Conservation (phyloP, 164 flowering plant species). For the Macadamia tetraphylla region DNA sequence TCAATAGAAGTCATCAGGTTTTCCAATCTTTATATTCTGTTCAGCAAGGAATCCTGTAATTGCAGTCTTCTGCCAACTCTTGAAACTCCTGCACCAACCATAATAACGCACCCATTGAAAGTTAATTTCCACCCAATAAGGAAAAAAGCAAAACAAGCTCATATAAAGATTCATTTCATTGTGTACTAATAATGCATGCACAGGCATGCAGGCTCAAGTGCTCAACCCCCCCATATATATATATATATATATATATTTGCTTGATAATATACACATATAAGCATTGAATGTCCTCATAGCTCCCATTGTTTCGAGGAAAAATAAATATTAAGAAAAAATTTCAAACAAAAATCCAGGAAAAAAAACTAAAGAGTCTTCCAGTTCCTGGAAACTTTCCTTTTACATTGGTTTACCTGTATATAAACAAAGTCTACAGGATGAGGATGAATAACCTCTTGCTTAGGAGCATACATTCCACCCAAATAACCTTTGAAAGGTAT, state of each 20-base stretch:
- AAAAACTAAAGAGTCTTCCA: too few species aligned
- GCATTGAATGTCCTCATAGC: too few species aligned
- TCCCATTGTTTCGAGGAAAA: too few species aligned
- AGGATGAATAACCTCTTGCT: too few species aligned
- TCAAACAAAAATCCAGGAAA: not conserved
- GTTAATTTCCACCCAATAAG: not conserved
- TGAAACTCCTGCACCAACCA: constrained; percentile 73
- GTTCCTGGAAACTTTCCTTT: not conserved
- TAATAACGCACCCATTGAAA: not conserved
- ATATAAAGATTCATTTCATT: not conserved
- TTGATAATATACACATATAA: too few species aligned
- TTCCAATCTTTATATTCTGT: constrained; percentile 66
- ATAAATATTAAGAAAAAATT: too few species aligned
- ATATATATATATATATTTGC: too few species aligned
- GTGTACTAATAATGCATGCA: too few species aligned
- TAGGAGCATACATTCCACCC: too few species aligned
- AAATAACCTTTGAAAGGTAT: too few species aligned
- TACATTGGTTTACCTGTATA: not conserved
- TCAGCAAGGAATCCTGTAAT: constrained; percentile 50
- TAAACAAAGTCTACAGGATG: not conserved
- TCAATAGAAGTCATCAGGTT: constrained; percentile 69
- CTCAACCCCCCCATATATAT: too few species aligned
- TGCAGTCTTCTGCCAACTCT: constrained; percentile 90
- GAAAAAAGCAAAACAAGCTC: not conserved
- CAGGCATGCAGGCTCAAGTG: too few species aligned